Evolutionary conservation across 2,329 filamentous ascomycete species (phyloP), one percentile per base, ranked within the genome.

Genomic region (Xylaria sp.): DNA sequence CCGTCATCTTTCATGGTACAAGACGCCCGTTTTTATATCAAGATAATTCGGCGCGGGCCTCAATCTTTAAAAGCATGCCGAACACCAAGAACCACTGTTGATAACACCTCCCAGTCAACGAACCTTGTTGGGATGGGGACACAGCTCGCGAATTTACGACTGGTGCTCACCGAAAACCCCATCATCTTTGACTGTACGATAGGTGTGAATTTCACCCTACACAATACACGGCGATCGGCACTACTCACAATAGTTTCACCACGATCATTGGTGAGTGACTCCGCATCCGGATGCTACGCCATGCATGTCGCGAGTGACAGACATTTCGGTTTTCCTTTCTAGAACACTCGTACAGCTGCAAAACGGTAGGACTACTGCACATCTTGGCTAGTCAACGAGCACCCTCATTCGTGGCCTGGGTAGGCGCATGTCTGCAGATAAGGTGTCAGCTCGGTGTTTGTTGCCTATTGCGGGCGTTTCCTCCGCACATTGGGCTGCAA

Each of bases 241-340:
- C 35, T 48, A 47, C 25, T 15, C 40, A n/a, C n/a, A n/a, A n/a
- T 47, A 25, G 9, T 35, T 15, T 19, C 10, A 27, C 31, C 41
- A 29, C 33, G 21, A 48, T 56, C 23, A 44, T 48, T 56, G 53
- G 53, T 40, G 23, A 9, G 19, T 17, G 31, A 23, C 21, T 21
- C 43, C 41, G 21, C 29, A 48, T 29, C 25, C 25, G n/a, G n/a
- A n/a, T n/a, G n/a, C n/a, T n/a, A n/a, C n/a, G n/a, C n/a, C 11
- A 35, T 37, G 40, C 29, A 54, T 19, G 13, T 23, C 13, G 13
- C 53, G 35, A 47, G 25, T 9, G 23, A 10, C 41, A 40, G n/a
- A 29, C 37, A 25, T 40, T 57, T 57, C 54, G 25, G 43, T 19
- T 9, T 29, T 35, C 15, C 33, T 57, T 57, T 57, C 54, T 57